phyloP scores from a whole-genome alignment of 352 stramenopile genomes.

The Phytopythium helicoides region DNA sequence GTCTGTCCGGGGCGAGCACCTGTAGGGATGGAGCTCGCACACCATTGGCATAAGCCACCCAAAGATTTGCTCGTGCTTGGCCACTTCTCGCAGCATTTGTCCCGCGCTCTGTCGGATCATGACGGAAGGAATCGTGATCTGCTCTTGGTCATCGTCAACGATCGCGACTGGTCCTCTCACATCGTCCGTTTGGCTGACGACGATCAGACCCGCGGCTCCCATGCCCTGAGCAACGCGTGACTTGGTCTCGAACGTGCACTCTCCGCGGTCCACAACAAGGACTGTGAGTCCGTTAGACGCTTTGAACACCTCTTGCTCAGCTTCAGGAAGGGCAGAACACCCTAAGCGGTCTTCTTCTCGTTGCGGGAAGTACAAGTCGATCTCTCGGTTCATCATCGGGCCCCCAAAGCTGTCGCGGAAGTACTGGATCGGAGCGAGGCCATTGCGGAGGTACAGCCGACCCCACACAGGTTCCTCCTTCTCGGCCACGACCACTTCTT shows the following conservation, averaged over 20 bases:
- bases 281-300: conserved; percentile 31
- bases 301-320: conserved; percentile 26
- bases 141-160: conserved; percentile 30
- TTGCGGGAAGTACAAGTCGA: conserved; percentile 46
- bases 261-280: conserved; percentile 55
- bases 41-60: conserved; percentile 54
- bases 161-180: conserved; percentile 34
- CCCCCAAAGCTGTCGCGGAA: conserved; percentile 60
- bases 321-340: conserved; percentile 31
- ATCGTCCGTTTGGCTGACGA: conserved; percentile 49
- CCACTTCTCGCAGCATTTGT: conserved; percentile 37
- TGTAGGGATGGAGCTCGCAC: conserved; percentile 47
- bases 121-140: conserved; percentile 50
- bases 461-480: conserved; percentile 47
- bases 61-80: conserved; percentile 23
- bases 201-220: conserved; percentile 43
- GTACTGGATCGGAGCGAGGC: conserved; percentile 68
- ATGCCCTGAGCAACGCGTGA: conserved; percentile 41
- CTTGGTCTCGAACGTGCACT: conserved; percentile 69
- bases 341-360: conserved; percentile 31
- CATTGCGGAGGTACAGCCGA: conserved; percentile 64
- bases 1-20: conserved; percentile 26
- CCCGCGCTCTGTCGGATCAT: conserved; percentile 61
- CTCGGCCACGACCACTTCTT: not conserved
- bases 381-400: conserved; percentile 30